phyloP scores from a whole-genome alignment of 2,329 filamentous ascomycete genomes.

The Teratosphaeria zuluensis region DNA sequence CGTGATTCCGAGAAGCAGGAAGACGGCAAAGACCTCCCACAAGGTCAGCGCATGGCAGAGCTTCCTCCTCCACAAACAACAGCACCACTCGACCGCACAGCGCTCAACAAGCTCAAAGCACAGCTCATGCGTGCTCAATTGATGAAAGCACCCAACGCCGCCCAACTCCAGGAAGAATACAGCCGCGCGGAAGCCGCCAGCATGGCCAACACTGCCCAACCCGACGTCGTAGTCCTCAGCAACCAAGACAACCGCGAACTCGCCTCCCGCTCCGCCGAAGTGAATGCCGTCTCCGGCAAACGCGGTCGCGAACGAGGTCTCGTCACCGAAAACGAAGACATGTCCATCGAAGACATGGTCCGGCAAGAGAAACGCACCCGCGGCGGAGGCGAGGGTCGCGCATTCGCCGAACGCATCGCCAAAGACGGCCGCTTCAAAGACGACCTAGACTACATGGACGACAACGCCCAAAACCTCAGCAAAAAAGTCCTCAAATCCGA shows the following conservation, averaged over 20 bases:
- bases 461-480: constrained; percentile 85
- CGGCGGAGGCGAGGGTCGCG: constrained; percentile 61
- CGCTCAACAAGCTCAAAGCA: constrained; percentile 80
- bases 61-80: constrained; percentile 40
- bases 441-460: constrained; percentile 93
- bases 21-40: constrained; percentile 22
- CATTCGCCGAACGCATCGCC: constrained; percentile 84
- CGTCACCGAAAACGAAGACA: constrained; percentile 87
- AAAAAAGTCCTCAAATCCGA: constrained; percentile 81
- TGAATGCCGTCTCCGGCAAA: constrained; percentile 67
- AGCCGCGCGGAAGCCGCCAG: constrained; percentile 61
- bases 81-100: constrained; percentile 59
- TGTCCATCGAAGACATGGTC: constrained; percentile 95
- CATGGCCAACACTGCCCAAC: constrained; percentile 42
- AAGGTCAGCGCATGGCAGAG: constrained; percentile 52
- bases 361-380: constrained; percentile 82
- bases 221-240: constrained; percentile 68
- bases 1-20: constrained; percentile 23
- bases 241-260: constrained; percentile 86
- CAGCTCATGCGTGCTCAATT: constrained; percentile 95
- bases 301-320: constrained; percentile 74
- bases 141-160: constrained; percentile 63
- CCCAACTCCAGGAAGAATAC: constrained; percentile 73
- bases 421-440: constrained; percentile 87
- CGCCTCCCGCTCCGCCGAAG: constrained; percentile 67